phyloP scores from a whole-genome alignment of 306 rosid species.

The Rosa persica region DNA sequence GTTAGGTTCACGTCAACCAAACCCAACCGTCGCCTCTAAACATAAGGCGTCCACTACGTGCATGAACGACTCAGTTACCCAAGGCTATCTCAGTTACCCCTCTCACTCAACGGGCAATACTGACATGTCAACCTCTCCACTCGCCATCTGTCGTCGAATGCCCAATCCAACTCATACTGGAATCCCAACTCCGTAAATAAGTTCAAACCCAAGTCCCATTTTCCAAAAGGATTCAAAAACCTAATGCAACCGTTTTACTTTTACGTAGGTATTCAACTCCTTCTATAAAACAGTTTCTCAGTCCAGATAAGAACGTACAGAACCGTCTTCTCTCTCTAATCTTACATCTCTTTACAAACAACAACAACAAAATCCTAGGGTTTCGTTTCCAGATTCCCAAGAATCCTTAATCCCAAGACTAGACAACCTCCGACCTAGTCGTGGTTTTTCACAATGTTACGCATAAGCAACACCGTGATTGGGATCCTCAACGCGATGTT shows the following conservation, averaged over 20 bases:
- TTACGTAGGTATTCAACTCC: conserved; percentile 11
- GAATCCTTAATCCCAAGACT: background rate
- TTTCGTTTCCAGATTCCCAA: background rate
- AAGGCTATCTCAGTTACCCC: background rate
- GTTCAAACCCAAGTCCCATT: background rate
- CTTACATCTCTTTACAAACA: background rate
- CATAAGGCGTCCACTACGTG: conserved; percentile 7
- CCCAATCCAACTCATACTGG: background rate
- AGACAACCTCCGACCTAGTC: background rate
- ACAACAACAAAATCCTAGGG: background rate
- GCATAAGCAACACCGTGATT: conserved; percentile 59
- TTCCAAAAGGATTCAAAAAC: background rate
- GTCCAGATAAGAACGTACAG: background rate
- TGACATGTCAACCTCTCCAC: background rate
- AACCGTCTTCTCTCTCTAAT: background rate
- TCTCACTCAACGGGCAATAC: background rate
- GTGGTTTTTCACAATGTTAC: conserved; percentile 32
- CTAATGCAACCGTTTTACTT: conserved; percentile 10
- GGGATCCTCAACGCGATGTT: conserved; percentile 55
- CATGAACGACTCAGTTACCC: background rate
- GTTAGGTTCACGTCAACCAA: background rate
- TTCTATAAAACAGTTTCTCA: conserved; percentile 9
- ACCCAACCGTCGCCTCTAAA: background rate
- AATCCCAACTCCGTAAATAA: background rate
- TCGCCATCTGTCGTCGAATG: background rate